Conservation (phyloP, 345 rosid genomes). For the Abelmoschus esculentus region DNA sequence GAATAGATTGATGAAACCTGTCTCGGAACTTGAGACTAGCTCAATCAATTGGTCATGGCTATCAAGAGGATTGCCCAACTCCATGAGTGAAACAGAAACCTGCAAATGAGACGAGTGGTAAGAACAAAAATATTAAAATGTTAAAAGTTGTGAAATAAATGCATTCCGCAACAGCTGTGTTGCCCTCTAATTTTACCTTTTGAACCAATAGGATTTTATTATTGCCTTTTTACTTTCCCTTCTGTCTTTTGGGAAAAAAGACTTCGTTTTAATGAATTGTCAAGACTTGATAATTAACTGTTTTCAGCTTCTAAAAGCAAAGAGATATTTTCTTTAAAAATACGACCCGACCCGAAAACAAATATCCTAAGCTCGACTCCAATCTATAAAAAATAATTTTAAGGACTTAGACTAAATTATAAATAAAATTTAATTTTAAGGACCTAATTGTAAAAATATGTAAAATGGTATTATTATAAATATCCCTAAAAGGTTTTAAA, state of each 20-base stretch:
- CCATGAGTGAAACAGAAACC: constrained; percentile 77
- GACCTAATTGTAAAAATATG: too few relatives aligned
- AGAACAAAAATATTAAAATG: background rate
- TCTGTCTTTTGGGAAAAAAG: background rate
- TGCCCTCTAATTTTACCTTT: background rate
- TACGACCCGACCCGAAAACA: too few relatives aligned
- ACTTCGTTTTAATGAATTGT: background rate
- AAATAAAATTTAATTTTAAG: too few relatives aligned
- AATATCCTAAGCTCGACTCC: too few relatives aligned
- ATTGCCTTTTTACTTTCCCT: background rate
- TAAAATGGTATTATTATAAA: too few relatives aligned
- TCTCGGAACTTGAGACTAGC: constrained; percentile 60
- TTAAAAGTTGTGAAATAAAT: background rate
- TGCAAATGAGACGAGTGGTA: constrained; percentile 16
- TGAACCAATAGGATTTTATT: background rate
- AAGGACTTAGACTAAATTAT: too few relatives aligned
- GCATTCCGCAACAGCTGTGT: constrained; percentile 8
- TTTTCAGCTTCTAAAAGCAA: background rate
- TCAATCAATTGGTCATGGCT: constrained; percentile 73
- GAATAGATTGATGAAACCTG: constrained; percentile 66
- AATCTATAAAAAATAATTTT: too few relatives aligned
- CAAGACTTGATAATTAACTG: background rate
- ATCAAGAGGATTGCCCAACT: constrained; percentile 60
- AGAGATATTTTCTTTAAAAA: background rate
- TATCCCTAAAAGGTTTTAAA: too few relatives aligned